Percentiles rank a stretch among this genome's conserved stretches.
Evolutionary conservation across 345 rosid species (phyloP).

Genomic region (Erysimum cheiranthoides): DNA sequence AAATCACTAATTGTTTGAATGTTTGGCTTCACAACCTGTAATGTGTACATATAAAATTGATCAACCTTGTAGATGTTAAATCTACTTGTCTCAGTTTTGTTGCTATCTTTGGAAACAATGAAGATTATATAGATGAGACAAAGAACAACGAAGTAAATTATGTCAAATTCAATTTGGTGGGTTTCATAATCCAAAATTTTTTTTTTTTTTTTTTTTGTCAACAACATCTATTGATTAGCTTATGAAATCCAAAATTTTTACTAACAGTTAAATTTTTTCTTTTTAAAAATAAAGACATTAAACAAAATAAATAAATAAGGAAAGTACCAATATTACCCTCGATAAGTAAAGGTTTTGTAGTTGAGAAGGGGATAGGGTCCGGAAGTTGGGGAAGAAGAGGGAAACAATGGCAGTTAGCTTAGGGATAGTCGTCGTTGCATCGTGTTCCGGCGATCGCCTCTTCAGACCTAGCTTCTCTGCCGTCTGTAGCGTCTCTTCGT

Average conservation of each 20-base stretch:
- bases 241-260: too few species aligned
- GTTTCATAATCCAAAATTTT: too few species aligned
- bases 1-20: constrained; percentile 19
- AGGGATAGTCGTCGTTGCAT: constrained; percentile 30
- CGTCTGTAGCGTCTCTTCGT: constrained; percentile 14
- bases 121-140: background rate
- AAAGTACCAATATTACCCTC: constrained; percentile 17
- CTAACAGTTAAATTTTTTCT: too few species aligned
- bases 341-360: background rate
- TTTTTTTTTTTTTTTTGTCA: too few species aligned
- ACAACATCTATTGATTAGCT: too few species aligned
- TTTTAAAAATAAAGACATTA: too few species aligned
- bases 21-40: constrained; percentile 15
- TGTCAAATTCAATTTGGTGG: too few species aligned
- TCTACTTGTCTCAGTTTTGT: background rate
- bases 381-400: background rate
- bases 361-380: constrained; percentile 20
- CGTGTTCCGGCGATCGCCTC: constrained; percentile 20
- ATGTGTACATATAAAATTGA: constrained; percentile 29
- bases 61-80: background rate
- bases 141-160: background rate
- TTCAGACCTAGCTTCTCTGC: background rate
- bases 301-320: background rate
- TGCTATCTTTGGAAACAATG: background rate
- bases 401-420: constrained; percentile 33